Base-by-base conservation (phyloP, 2,329 filamentous ascomycete genomes). In the Cucurbitaria berberidis region DNA sequence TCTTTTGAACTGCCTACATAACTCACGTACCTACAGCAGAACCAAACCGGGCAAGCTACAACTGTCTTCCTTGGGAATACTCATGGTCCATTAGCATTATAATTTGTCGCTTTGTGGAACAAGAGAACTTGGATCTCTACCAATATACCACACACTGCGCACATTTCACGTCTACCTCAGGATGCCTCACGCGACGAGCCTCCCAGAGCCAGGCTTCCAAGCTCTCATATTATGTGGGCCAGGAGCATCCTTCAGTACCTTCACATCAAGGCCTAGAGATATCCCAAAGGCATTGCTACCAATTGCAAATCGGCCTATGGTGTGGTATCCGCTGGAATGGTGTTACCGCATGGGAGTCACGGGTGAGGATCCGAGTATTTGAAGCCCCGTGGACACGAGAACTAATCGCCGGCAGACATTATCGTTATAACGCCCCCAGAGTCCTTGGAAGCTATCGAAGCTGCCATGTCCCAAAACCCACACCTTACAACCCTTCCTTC, bases 241-340 rank as follows among this genome's bases (percentile, higher is more conserved):
- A 21, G 90, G 90, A 48, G 90, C 88, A 8, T 92, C 89, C 0
- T 89, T 95, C 63, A 87, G 89, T 40, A 93, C 90, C 1, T 93
- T 95, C 72, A 93, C 89, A 1, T 87, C 89, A 2, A 90, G 88
- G 57, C 88, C 90, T 5, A 86, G 89, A 76, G 88, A 93, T 69
- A 87, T 90, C 56, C 90, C 90, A 9, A 95, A 95, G 76, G 90
- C 90, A 9, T 83, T 95, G 19, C 78, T 95, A 7, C 90, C 90
- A 5, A 89, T 95, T 54, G 90, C 90, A 30, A 95, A 95, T 73
- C 79, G 90, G 63, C 90, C 90, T 1, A 95, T 95, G 90, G 88
- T 95, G 40, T 93, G 91, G 89, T 95, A 95, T 73, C 88, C 90
- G 5, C 84, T 95, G 35, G 90, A 93, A 67, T 93, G 91, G 78